These are phyloP conservation scores for Schizonepeta tenuifolia DNA, from an alignment of 257 asterid genomes.

Conservation along the genomic window DNA sequence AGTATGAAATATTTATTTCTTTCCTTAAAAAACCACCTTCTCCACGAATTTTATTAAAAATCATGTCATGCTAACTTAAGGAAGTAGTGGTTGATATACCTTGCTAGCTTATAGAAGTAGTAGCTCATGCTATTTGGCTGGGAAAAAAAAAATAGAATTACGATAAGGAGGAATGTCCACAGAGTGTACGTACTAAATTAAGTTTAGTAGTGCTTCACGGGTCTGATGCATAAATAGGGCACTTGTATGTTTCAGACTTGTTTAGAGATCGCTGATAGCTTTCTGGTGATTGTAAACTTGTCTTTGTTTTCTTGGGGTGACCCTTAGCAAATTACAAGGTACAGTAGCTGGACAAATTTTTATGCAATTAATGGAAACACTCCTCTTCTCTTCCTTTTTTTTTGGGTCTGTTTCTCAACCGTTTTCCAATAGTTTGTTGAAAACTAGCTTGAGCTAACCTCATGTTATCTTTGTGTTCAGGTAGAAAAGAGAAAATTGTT, in stretches of 20 bases:
- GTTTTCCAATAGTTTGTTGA: conserved; percentile 26
- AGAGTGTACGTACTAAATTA: not conserved
- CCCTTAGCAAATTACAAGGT: not conserved
- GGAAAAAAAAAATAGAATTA: not conserved
- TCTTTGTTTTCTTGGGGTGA: not conserved
- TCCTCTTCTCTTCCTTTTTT: not conserved
- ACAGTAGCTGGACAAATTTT: conserved; percentile 28
- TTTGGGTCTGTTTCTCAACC: conserved; percentile 25
- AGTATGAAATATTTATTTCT: conserved; percentile 14
- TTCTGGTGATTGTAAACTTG: not conserved
- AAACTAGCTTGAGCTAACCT: conserved; percentile 29
- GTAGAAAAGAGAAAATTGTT: conserved; percentile 73
- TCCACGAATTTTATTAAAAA: conserved; percentile 15
- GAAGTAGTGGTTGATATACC: not conserved
- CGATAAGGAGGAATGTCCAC: not conserved
- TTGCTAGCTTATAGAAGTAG: not conserved
- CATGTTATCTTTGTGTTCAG: conserved; percentile 48
- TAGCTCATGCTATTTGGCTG: not conserved
- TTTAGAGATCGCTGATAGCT: not conserved
- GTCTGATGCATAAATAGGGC: not conserved
- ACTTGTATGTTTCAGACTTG: not conserved
- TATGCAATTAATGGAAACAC: conserved; percentile 25
- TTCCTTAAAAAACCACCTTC: not conserved
- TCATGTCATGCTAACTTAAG: not conserved
- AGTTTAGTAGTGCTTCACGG: not conserved